A percentile compares a stretch with the other conserved stretches of the same genome.
Evolutionary conservation across 305 asterid genomes (phyloP).

Genomic region (Solanum hybrid): DNA sequence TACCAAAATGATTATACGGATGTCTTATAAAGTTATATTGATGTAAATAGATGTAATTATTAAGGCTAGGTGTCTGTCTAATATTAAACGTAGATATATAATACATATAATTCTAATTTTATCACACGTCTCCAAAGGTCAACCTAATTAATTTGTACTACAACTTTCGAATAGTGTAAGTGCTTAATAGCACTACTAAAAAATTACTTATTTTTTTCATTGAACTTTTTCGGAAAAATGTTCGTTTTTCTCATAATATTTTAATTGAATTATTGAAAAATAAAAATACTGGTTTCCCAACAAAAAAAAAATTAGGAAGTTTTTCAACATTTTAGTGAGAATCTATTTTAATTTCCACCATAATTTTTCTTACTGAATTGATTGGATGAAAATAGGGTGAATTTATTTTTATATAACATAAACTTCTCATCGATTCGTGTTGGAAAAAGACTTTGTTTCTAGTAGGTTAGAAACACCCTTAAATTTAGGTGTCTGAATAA

Average conservation of each 20-base stretch:
- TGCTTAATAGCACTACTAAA: neutral
- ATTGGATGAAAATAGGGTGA: neutral
- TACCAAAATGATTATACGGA: neutral
- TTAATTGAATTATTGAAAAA: neutral
- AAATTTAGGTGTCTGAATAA: neutral
- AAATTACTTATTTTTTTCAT: neutral
- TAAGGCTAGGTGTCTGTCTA: neutral
- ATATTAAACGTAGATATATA: neutral
- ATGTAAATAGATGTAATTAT: neutral
- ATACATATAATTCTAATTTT: neutral
- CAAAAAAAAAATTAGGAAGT: neutral
- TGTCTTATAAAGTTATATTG: neutral
- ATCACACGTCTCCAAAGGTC: neutral
- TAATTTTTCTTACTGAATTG: neutral
- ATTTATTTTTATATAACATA: neutral
- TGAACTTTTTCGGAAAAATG: neutral
- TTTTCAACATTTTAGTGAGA: neutral
- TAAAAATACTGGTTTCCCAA: neutral
- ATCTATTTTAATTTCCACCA: neutral
- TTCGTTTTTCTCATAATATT: neutral
- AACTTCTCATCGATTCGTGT: neutral
- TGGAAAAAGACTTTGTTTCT: no score
- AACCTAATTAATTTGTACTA: neutral
- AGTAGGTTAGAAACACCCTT: neutral
- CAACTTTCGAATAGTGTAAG: neutral